phyloP scores from a whole-genome alignment of 148 eudicot genomes.

The Rhododendron vialii region DNA sequence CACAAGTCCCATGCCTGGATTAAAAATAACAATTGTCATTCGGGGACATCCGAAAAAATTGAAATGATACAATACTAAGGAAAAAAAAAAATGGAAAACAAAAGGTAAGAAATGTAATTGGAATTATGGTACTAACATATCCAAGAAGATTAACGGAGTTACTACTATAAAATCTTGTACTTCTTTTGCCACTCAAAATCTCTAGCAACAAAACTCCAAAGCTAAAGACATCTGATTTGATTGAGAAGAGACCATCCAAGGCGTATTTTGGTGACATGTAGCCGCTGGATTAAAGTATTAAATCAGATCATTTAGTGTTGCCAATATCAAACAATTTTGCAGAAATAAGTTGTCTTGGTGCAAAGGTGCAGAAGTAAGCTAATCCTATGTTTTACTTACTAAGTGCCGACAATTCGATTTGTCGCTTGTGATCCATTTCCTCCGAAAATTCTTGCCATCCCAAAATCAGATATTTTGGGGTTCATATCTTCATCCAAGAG shows the following conservation, averaged over 20 bases:
- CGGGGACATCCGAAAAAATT: background rate
- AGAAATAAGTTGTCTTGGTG: background rate
- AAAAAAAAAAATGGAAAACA: background rate
- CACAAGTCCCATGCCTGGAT: background rate
- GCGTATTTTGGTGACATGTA: background rate
- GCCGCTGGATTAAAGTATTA: background rate
- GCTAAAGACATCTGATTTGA: background rate
- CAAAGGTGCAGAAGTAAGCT: background rate
- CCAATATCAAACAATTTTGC: background rate
- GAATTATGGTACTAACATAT: background rate
- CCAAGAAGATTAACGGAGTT: background rate
- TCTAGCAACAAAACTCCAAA: background rate
- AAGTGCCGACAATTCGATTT: background rate
- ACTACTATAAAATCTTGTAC: background rate
- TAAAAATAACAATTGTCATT: background rate
- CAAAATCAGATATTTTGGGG: conserved; percentile 33
- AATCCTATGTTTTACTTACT: conserved; percentile 15
- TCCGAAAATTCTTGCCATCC: background rate
- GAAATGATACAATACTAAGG: background rate
- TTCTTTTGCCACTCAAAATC: background rate
- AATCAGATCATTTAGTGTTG: background rate
- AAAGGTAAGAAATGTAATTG: background rate
- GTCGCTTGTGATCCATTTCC: background rate
- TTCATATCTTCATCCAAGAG: conserved; percentile 19
- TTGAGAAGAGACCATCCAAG: background rate